Evolutionary conservation across 148 eudicot genomes (phyloP).

Genomic region (Chenopodium formosanum): DNA sequence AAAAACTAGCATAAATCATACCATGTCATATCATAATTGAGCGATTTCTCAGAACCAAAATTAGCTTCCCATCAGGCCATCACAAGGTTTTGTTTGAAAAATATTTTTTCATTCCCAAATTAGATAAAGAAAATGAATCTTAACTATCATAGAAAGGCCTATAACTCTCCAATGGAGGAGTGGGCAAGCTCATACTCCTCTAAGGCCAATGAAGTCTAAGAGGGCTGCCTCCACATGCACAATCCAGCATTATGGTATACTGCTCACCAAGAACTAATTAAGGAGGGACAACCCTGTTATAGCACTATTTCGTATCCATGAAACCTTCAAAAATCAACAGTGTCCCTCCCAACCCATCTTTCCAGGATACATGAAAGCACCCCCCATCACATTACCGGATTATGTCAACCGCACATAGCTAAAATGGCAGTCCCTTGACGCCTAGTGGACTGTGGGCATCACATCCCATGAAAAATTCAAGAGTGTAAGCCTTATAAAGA

Average conservation of each 20-base stretch:
- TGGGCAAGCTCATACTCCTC: neutral
- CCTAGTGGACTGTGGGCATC: neutral
- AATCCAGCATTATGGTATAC: neutral
- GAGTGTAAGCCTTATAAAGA: neutral
- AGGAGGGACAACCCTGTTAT: neutral
- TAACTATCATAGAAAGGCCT: neutral
- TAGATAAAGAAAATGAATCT: neutral
- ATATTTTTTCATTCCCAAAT: neutral
- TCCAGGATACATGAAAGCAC: neutral
- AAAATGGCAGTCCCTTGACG: neutral
- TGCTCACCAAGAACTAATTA: neutral
- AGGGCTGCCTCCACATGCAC: neutral
- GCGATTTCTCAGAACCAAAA: no score
- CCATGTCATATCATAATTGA: no score
- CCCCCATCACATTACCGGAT: neutral
- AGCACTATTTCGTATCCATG: neutral
- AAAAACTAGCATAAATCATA: no score
- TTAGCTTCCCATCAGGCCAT: no score
- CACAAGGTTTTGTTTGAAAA: no score
- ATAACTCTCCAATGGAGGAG: neutral
- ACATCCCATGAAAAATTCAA: neutral
- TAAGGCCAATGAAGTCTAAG: neutral
- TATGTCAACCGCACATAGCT: neutral
- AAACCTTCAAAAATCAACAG: neutral
- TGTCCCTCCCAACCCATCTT: neutral